Evolutionary conservation across 768 basidiomycete species (phyloP).

Genomic region (Mycena vitilis): DNA sequence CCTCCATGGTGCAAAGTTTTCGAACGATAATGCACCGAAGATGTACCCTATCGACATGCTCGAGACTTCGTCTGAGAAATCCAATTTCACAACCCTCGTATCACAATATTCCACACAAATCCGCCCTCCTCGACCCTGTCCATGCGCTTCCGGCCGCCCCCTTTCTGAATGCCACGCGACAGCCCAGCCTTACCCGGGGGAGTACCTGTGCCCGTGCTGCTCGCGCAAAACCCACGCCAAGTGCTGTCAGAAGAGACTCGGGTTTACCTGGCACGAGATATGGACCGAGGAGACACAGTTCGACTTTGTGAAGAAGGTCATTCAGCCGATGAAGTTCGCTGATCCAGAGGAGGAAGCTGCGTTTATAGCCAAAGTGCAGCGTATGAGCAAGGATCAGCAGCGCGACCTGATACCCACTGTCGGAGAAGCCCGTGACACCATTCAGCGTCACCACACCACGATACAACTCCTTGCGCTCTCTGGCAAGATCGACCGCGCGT

Average conservation of each 20-base stretch:
- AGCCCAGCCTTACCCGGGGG: neutral
- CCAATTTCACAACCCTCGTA: neutral
- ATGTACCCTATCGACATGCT: neutral
- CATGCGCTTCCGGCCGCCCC: slow-evolving; percentile 1
- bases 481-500: neutral
- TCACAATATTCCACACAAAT: neutral
- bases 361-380: neutral
- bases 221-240: neutral
- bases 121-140: slow-evolving; percentile 10
- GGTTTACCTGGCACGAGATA: neutral
- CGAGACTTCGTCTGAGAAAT: neutral
- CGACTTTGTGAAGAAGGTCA: neutral
- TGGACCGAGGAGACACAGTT: neutral
- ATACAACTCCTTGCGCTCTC: neutral
- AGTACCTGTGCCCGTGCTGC: slow-evolving; percentile 3
- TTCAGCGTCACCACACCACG: neutral
- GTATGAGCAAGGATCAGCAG: slow-evolving; percentile 1
- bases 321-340: neutral
- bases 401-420: neutral
- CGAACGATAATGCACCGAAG: neutral
- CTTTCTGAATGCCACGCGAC: slow-evolving; percentile 6
- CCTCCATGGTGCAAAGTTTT: neutral
- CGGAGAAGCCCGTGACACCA: neutral
- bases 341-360: neutral
- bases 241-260: slow-evolving; percentile 3